Base-by-base conservation (phyloP, 2,329 filamentous ascomycete species). In the Dendrostoma leiphaemia region DNA sequence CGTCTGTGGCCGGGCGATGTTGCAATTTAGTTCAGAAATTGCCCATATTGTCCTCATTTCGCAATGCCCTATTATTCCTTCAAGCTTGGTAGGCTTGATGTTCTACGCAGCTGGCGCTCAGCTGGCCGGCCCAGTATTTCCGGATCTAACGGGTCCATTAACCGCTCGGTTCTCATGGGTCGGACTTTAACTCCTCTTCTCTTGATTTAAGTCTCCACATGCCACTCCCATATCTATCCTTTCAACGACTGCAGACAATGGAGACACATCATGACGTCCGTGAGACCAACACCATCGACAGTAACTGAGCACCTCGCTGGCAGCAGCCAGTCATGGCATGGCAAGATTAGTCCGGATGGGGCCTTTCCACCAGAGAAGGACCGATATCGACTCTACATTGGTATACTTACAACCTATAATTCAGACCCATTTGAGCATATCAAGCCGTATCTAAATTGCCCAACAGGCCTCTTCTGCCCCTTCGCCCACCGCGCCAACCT, bases 401-500 rank as follows among this genome's bases (percentile, higher is more conserved):
- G 64, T 64, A 23, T 12, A 15, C 13, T 7, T 54, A 32, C n/a
- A 35, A 12, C 10, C n/a, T 40, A 4, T 10, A 12, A 51, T 29
- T 19, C 24, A 10, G 21, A 10, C 26, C 21, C 19, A 8, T 17
- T 40, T 21, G n/a, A 1, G 17, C 21, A 10, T 6, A 37, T 6
- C 8, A 15, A 43, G 8, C 35, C 45, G 7, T 15, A 15, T 5
- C 47, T 12, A 65, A 31, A 54, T 60, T n/a, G n/a, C n/a, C 61
- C 59, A 47, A 60, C 62, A 75, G 79, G 82, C 19, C 74, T 85
- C 26, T 87, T 87, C 69, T 86, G 83, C 61, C 84, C 83, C 2
- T 86, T 85, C 60, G 83, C 84, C 2, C 84, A 86, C 62, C 77
- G 83, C 10, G 78, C 68, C 15, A 84, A 83, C 60, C 68, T 86